Conservation (phyloP, 1,284 basidiomycete genomes). For the Schizophyllum commune region DNA sequence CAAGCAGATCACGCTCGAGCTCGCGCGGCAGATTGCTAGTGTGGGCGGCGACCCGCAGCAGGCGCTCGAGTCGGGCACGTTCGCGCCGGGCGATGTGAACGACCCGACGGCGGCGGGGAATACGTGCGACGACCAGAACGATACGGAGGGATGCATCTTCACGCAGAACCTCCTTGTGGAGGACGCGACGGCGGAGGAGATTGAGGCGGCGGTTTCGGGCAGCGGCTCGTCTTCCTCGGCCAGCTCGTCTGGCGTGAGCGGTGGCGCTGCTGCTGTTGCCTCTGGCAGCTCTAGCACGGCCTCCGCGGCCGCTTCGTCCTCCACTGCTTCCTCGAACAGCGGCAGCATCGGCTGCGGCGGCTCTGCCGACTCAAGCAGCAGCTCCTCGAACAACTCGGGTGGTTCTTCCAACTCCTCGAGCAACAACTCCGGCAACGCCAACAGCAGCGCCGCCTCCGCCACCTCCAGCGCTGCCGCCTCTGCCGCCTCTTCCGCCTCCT, state of each 20-base stretch:
- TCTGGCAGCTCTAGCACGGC: too few relatives aligned
- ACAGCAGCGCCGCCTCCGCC: not conserved
- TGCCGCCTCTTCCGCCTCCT: not conserved
- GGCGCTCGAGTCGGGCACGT: conserved; percentile 58
- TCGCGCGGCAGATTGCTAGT: conserved; percentile 54
- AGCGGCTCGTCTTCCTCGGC: not conserved
- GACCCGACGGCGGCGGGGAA: conserved; percentile 48
- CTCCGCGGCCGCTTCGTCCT: not conserved
- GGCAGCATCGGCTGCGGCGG: not conserved
- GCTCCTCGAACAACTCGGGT: not conserved
- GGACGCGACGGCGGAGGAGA: conserved; percentile 55
- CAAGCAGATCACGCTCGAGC: conserved; percentile 53
- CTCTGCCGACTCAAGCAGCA: not conserved
- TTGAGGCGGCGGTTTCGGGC: conserved; percentile 42
- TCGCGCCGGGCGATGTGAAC: conserved; percentile 46
- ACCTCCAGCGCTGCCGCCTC: not conserved
- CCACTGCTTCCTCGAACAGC: not conserved
- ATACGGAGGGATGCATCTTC: conserved; percentile 55
- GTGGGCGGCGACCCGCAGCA: conserved; percentile 56
- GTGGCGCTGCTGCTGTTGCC: too few relatives aligned
- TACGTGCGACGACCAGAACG: conserved; percentile 44
- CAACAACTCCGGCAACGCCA: too few relatives aligned
- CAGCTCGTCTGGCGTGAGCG: not conserved
- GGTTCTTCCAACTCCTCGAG: not conserved
- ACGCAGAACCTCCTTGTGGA: conserved; percentile 43